These are phyloP conservation scores for Cordyceps farinosa DNA, from an alignment of 2,329 filamentous ascomycete species.

Conservation along the genomic window DNA sequence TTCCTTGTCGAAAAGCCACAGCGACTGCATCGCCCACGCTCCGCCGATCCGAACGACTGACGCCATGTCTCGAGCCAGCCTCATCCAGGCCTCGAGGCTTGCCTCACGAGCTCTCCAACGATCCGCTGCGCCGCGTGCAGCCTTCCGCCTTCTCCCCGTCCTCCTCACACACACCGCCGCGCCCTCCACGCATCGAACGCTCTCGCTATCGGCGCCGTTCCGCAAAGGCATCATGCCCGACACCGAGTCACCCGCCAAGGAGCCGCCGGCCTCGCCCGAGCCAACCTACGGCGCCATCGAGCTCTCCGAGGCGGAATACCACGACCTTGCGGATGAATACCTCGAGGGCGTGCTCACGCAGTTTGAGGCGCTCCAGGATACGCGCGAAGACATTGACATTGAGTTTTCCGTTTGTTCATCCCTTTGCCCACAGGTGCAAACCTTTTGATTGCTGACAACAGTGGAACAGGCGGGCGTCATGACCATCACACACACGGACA, in stretches of 20 bases:
- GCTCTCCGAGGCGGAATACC: conserved; percentile 68
- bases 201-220: conserved; percentile 30
- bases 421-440: too few relatives aligned
- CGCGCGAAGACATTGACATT: conserved; percentile 72
- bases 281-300: conserved; percentile 51
- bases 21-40: background rate
- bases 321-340: conserved; percentile 72
- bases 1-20: background rate
- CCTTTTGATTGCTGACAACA: too few relatives aligned
- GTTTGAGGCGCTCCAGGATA: conserved; percentile 73
- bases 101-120: conserved; percentile 33
- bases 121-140: conserved; percentile 25
- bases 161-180: conserved; percentile 1
- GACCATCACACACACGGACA: conserved; percentile 64
- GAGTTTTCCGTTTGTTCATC: conserved; percentile 72
- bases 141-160: conserved; percentile 19
- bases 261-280: conserved; percentile 37
- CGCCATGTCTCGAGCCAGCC: conserved; percentile 31
- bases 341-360: conserved; percentile 55
- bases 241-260: conserved; percentile 49
- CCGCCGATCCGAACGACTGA: background rate
- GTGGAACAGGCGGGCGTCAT: conserved; percentile 73
- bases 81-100: conserved; percentile 38
- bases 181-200: conserved; percentile 24
- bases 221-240: conserved; percentile 57